Percentiles rank a stretch among this genome's conserved stretches.
These are phyloP conservation scores for Pythium monospermum DNA, from an alignment of 352 stramenopile species.

Conservation along the genomic window DNA sequence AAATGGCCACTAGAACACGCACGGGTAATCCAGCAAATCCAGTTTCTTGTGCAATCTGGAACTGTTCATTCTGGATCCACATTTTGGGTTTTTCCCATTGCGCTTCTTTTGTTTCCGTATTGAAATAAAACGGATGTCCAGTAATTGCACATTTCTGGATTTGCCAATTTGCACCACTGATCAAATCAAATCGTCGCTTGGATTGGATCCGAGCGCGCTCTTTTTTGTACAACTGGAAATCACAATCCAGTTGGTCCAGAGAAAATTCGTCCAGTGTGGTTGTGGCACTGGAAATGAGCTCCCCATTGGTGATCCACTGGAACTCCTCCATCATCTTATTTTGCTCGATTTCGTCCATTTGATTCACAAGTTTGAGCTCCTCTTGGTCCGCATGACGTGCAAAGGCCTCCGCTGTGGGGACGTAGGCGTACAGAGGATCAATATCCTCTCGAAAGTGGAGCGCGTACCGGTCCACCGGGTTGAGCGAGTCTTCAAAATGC, in stretches of 20 bases:
- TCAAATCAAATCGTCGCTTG: slow-evolving; percentile 40
- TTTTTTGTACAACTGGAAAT: slow-evolving; percentile 51
- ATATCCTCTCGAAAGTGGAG: slow-evolving; percentile 90
- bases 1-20: slow-evolving; percentile 70
- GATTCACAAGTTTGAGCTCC: slow-evolving; percentile 31
- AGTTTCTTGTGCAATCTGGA: slow-evolving; percentile 50
- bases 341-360: slow-evolving; percentile 57
- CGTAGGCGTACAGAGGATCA: slow-evolving; percentile 79
- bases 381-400: slow-evolving; percentile 28
- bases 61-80: slow-evolving; percentile 83
- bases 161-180: slow-evolving; percentile 59
- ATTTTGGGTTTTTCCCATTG: slow-evolving; percentile 91
- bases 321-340: slow-evolving; percentile 62
- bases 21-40: slow-evolving; percentile 79
- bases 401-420: slow-evolving; percentile 75
- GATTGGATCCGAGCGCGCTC: slow-evolving; percentile 55
- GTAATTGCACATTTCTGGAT: slow-evolving; percentile 59
- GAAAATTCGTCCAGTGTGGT: slow-evolving; percentile 11
- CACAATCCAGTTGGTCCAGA: slow-evolving; percentile 15
- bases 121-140: slow-evolving; percentile 91
- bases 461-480: slow-evolving; percentile 91
- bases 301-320: slow-evolving; percentile 54
- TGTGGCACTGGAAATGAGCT: slow-evolving; percentile 58
- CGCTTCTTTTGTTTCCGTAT: slow-evolving; percentile 91
- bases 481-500: slow-evolving; percentile 91